These are phyloP conservation scores for Picochlorum sp. DNA, from an alignment of 139 green algal species.

Conservation along the genomic window DNA sequence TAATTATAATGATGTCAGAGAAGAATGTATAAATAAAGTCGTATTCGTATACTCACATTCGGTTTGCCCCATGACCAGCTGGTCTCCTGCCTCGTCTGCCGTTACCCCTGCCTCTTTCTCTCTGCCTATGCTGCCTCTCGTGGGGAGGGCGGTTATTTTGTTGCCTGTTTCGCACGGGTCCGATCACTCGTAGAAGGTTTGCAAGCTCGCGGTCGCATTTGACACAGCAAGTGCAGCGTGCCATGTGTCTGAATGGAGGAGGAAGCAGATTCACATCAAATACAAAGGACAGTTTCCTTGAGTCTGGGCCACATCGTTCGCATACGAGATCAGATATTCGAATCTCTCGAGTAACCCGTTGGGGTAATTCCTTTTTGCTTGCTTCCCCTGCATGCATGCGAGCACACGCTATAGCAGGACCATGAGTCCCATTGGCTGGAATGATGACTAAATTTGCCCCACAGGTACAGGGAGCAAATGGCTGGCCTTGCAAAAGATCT, in stretches of 20 bases:
- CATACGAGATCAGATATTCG: background rate
- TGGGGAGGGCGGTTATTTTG: too few relatives aligned
- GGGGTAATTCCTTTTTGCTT: background rate
- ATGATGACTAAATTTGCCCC: background rate
- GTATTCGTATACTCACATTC: background rate
- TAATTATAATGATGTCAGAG: background rate
- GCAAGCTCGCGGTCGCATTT: conserved; percentile 13
- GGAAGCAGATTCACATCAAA: conserved; percentile 16
- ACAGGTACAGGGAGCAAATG: background rate
- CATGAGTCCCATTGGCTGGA: background rate
- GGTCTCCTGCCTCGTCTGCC: background rate
- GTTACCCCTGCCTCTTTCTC: background rate
- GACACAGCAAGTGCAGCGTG: conserved; percentile 7
- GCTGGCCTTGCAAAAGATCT: background rate
- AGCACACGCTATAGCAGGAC: background rate
- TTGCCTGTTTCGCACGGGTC: too few relatives aligned
- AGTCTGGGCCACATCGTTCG: background rate
- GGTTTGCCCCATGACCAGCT: background rate
- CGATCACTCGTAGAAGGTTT: conserved; percentile 12
- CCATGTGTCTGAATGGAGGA: conserved; percentile 6
- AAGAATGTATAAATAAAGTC: too few relatives aligned
- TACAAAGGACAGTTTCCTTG: conserved; percentile 5
- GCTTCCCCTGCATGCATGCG: background rate
- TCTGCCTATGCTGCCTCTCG: too few relatives aligned
- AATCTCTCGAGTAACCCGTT: background rate